Base-by-base conservation (phyloP, 257 asterid genomes). In the Lantana camara region DNA sequence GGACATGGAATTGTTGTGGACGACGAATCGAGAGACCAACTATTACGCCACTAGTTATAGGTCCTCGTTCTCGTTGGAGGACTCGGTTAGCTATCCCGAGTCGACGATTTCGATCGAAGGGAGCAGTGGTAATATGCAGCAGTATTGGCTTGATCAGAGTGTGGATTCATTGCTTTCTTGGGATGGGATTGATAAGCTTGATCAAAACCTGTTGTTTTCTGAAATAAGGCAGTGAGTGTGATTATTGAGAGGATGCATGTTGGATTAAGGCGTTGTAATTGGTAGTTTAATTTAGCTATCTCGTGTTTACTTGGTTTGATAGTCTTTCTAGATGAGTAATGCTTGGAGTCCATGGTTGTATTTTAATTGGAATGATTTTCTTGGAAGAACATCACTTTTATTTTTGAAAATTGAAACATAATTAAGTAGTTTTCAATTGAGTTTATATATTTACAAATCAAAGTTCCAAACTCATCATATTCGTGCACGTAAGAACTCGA, bases 161-260 rank as follows among this genome's bases (percentile, higher is more conserved):
- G 68, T 70, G 17, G 87, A 82, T 64, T 79, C 92, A 8, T 48
- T 80, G 64, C 54, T 78, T 24, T 74, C 82, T 0, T 78, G 83
- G 86, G 83, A 79, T 71, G 34, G 57, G 30, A 73, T 78, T 61
- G 68, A 64, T 60, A 73, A 72, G 40, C 57, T 75, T 7, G 77
- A 81, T 60, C 63, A 73, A 47, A 76, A 73, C 23, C 22, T 75
- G 10, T 58, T 60, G 27, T 32, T 67, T 40, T 53, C 41, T 41
- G 51, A 44, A 48, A 66, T 27, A 40, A 10, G 37, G 30, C 23
- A 56, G 4, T 38, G 6, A 57, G 22, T 19, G 4, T 9, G 40
- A n/a, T 21, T 22, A 37, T 19, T 20, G 4, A 19, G 3, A 44
- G 27, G 27, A 27, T 34, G 45, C 45, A 27, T 27, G 15, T 10